phyloP scores from a whole-genome alignment of 768 basidiomycete genomes.

The Tephrocybe rancida region DNA sequence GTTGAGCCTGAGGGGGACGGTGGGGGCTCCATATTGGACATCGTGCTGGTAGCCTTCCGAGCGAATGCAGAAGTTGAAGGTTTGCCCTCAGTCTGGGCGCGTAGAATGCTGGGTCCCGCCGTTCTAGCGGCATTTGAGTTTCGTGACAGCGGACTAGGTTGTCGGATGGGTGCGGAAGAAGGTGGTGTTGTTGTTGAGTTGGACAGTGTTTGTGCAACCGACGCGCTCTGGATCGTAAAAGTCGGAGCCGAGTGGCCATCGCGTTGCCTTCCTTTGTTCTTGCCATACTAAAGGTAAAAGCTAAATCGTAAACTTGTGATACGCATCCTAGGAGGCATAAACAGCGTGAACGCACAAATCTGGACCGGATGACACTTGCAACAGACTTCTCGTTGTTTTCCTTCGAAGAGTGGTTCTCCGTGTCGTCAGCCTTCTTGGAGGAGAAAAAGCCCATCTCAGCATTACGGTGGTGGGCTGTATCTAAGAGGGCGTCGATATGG shows the following conservation, averaged over 20 bases:
- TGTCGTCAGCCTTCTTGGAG: slow-evolving; percentile 47
- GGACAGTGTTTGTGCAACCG: slow-evolving; percentile 40
- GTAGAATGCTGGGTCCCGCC: slow-evolving; percentile 29
- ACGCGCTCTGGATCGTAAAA: slow-evolving; percentile 31
- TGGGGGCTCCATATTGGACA: slow-evolving; percentile 11
- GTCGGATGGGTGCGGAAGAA: slow-evolving; percentile 18
- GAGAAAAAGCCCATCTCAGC: slow-evolving; percentile 58
- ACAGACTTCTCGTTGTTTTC: slow-evolving; percentile 44
- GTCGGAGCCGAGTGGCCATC: slow-evolving; percentile 35
- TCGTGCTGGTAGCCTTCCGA: slow-evolving; percentile 11
- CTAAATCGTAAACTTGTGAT: slow-evolving; percentile 18
- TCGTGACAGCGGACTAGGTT: slow-evolving; percentile 27
- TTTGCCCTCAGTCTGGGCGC: slow-evolving; percentile 21
- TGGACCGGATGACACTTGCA: slow-evolving; percentile 59
- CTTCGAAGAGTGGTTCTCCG: slow-evolving; percentile 32
- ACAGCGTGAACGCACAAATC: slow-evolving; percentile 50
- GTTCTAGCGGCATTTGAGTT: slow-evolving; percentile 18
- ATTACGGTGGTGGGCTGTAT: slow-evolving; percentile 29
- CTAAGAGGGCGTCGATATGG: not conserved
- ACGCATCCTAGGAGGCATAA: slow-evolving; percentile 11
- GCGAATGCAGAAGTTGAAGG: slow-evolving; percentile 25
- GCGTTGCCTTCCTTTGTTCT: slow-evolving; percentile 58
- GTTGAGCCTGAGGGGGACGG: slow-evolving; percentile 20
- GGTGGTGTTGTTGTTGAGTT: slow-evolving; percentile 28
- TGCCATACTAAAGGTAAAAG: slow-evolving; percentile 47